These are phyloP conservation scores for Fusarium sp. DNA, from an alignment of 2,329 filamentous ascomycete genomes.

Conservation along the genomic window DNA sequence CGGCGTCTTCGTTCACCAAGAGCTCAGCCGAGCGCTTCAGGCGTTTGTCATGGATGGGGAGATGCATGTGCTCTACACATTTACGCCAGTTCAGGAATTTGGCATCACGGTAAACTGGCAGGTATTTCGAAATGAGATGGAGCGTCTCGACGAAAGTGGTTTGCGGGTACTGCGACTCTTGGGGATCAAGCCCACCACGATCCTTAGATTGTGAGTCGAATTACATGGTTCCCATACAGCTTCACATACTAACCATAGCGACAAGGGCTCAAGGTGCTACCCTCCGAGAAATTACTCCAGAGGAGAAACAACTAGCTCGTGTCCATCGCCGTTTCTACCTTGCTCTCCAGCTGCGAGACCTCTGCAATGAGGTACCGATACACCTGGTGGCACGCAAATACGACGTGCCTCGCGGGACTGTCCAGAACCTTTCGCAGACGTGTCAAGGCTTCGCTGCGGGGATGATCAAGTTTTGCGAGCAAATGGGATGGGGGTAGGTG, in stretches of 20 bases:
- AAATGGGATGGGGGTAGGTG: slow-evolving; percentile 77
- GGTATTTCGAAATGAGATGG: slow-evolving; percentile 77
- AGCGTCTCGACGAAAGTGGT: slow-evolving; percentile 76
- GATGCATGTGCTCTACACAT: slow-evolving; percentile 82
- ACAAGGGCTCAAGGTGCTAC: slow-evolving; percentile 73
- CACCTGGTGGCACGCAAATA: slow-evolving; percentile 78
- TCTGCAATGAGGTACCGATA: slow-evolving; percentile 81
- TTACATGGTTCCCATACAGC: neutral
- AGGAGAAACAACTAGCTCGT: slow-evolving; percentile 70
- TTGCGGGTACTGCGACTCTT: slow-evolving; percentile 75
- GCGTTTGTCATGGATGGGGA: slow-evolving; percentile 86
- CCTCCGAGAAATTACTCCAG: slow-evolving; percentile 71
- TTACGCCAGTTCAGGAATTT: slow-evolving; percentile 76
- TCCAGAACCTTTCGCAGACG: slow-evolving; percentile 79
- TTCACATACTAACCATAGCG: slow-evolving; percentile 27
- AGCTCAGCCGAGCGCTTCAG: slow-evolving; percentile 73
- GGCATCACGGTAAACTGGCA: slow-evolving; percentile 75
- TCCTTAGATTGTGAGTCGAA: slow-evolving; percentile 72
- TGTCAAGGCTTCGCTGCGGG: slow-evolving; percentile 84
- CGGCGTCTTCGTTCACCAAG: slow-evolving; percentile 77
- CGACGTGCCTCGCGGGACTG: slow-evolving; percentile 74
- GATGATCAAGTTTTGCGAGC: slow-evolving; percentile 83
- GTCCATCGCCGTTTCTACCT: slow-evolving; percentile 80
- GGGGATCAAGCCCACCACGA: slow-evolving; percentile 73
- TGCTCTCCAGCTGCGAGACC: slow-evolving; percentile 80